Conservation (phyloP, 1,284 basidiomycete genomes). For the Cutaneotrichosporon curvatum region DNA sequence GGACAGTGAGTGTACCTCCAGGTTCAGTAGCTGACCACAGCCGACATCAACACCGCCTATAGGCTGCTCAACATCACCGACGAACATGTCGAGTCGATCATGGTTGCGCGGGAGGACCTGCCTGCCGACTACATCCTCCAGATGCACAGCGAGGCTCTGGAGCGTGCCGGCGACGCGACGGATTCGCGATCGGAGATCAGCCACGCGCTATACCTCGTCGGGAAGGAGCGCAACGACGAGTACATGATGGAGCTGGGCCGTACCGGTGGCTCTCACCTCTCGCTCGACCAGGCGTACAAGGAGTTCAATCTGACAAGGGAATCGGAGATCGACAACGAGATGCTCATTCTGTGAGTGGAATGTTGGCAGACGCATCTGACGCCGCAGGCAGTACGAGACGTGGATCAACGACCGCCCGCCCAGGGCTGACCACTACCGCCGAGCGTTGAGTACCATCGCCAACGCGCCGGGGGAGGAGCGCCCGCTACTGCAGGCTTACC, state of each 20-base stretch:
- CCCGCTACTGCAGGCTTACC: conserved; percentile 28
- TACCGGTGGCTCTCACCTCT: conserved; percentile 25
- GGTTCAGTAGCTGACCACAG: conserved; percentile 19
- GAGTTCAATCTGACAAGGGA: conserved; percentile 34
- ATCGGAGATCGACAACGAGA: conserved; percentile 30
- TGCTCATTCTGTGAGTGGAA: conserved; percentile 32
- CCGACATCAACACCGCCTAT: conserved; percentile 33
- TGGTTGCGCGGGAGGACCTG: conserved; percentile 24
- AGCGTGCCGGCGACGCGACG: conserved; percentile 10
- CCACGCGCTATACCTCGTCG: conserved; percentile 29
- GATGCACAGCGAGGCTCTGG: conserved; percentile 28
- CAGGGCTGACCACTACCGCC: conserved; percentile 33
- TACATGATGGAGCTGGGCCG: conserved; percentile 26
- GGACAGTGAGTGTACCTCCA: conserved; percentile 14
- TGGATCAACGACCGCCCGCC: conserved; percentile 17
- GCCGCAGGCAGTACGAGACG: conserved; percentile 39
- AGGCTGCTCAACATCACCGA: conserved; percentile 24
- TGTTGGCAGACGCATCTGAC: not conserved
- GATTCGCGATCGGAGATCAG: conserved; percentile 17
- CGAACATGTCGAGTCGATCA: conserved; percentile 19
- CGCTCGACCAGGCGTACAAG: conserved; percentile 36
- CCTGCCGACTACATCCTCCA: conserved; percentile 31
- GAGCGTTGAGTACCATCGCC: conserved; percentile 36
- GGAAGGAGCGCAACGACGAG: conserved; percentile 19
- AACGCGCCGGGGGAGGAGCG: conserved; percentile 34